phyloP scores from a whole-genome alignment of 257 asterid species.

The Plantago major region DNA sequence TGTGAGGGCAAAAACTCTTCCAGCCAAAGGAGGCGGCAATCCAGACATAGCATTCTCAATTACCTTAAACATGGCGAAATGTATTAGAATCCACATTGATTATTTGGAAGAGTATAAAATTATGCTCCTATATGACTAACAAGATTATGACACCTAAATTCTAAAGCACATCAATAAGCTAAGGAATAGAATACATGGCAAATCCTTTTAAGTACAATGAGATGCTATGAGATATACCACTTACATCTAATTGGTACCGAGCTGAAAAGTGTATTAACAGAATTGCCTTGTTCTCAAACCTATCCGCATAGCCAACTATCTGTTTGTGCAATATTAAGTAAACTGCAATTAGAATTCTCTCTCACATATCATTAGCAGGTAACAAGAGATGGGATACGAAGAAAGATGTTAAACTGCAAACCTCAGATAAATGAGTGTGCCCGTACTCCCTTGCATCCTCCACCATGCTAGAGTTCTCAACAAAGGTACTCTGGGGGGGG shows the following conservation, averaged over 20 bases:
- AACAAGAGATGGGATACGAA: not conserved
- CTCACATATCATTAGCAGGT: not conserved
- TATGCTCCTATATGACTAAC: not conserved
- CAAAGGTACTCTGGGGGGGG: constrained; percentile 76
- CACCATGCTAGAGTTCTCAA: constrained; percentile 51
- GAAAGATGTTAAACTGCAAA: constrained; percentile 16
- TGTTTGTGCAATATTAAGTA: constrained; percentile 25
- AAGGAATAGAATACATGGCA: no score
- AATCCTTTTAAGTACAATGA: no score
- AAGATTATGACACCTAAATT: not conserved
- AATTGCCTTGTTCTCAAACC: constrained; percentile 85
- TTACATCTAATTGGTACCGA: constrained; percentile 84
- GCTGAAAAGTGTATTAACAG: constrained; percentile 95
- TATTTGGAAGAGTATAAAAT: not conserved
- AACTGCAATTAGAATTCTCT: constrained; percentile 12
- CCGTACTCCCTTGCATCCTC: constrained; percentile 82
- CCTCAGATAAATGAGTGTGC: constrained; percentile 95
- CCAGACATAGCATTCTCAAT: constrained; percentile 71
- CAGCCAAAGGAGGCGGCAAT: constrained; percentile 70
- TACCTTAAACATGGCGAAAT: constrained; percentile 36
- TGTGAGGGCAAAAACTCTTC: constrained; percentile 75
- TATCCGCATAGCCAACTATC: constrained; percentile 61
- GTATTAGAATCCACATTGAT: not conserved
- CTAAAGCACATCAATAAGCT: no score
- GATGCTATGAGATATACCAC: constrained; percentile 24